These are phyloP conservation scores for Stemphylium lycopersici DNA, from an alignment of 2,329 filamentous ascomycete species.

Conservation along the genomic window DNA sequence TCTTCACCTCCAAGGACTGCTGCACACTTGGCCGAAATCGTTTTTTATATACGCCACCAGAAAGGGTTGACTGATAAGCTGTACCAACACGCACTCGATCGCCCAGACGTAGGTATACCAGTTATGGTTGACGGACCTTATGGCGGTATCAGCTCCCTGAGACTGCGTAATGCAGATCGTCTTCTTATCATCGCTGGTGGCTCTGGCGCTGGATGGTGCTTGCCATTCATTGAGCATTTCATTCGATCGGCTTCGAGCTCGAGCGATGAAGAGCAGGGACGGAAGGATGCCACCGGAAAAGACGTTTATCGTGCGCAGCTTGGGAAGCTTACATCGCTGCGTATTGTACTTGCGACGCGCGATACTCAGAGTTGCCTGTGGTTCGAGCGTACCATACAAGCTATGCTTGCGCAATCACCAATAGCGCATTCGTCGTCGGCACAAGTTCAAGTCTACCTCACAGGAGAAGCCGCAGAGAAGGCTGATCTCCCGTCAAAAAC, in stretches of 20 bases:
- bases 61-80: slow-evolving; percentile 58
- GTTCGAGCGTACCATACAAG: slow-evolving; percentile 42
- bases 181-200: slow-evolving; percentile 61
- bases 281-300: neutral
- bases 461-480: slow-evolving; percentile 26
- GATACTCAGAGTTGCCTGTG: slow-evolving; percentile 45
- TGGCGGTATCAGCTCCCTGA: slow-evolving; percentile 54
- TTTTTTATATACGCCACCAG: slow-evolving; percentile 61
- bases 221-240: slow-evolving; percentile 55
- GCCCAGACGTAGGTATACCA: slow-evolving; percentile 40
- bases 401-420: slow-evolving; percentile 33
- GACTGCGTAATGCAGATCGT: slow-evolving; percentile 45
- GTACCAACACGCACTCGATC: slow-evolving; percentile 17
- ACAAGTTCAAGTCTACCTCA: slow-evolving; percentile 34
- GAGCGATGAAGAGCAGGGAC: neutral
- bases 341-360: slow-evolving; percentile 47
- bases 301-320: neutral
- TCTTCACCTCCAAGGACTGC: slow-evolving; percentile 49
- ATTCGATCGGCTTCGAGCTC: neutral
- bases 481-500: neutral
- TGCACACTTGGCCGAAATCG: slow-evolving; percentile 44
- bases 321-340: slow-evolving; percentile 20
- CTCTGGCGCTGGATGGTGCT: slow-evolving; percentile 60
- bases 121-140: slow-evolving; percentile 66
- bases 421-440: slow-evolving; percentile 18